Percentiles rank a stretch among this genome's conserved stretches.
Conservation (phyloP, 495 filamentous ascomycete species). For the Penicillium pancosmium region DNA sequence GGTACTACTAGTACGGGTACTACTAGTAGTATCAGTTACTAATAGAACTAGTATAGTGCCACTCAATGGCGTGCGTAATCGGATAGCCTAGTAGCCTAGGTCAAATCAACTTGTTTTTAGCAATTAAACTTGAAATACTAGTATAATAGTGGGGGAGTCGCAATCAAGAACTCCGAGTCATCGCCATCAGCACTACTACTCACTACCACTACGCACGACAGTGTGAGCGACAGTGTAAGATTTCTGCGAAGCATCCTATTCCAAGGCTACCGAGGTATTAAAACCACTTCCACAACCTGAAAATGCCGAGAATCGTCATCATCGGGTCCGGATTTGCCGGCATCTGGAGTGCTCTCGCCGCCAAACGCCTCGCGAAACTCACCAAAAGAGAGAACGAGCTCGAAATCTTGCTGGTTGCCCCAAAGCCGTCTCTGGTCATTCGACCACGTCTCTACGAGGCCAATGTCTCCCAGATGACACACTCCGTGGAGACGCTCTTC, state of each 20-base stretch:
- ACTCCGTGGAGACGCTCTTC: slow-evolving; percentile 28
- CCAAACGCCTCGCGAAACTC: slow-evolving; percentile 31
- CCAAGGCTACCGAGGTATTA: no score
- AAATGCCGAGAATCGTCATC: slow-evolving; percentile 27
- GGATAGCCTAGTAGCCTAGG: not conserved
- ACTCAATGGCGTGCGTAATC: not conserved
- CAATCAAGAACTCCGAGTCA: not conserved
- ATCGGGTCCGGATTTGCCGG: slow-evolving; percentile 41
- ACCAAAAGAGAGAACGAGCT: slow-evolving; percentile 18
- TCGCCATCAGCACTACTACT: no score
- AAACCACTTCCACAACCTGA: not conserved
- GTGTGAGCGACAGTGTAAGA: no score
- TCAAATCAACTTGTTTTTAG: not conserved
- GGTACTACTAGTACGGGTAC: no score
- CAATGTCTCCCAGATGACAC: slow-evolving; percentile 26
- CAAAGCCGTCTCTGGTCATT: slow-evolving; percentile 29
- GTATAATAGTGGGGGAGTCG: not conserved
- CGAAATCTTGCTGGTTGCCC: slow-evolving; percentile 34
- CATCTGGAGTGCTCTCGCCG: slow-evolving; percentile 37
- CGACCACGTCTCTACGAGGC: slow-evolving; percentile 40
- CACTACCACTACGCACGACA: no score
- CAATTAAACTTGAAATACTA: not conserved
- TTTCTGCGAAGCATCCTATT: no score
- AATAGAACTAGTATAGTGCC: no score
- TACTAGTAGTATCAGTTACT: no score